Evolutionary conservation across 164 flowering plant species (phyloP), one percentile per base, ranked within the genome.

Genomic region (Umbellularia californica): DNA sequence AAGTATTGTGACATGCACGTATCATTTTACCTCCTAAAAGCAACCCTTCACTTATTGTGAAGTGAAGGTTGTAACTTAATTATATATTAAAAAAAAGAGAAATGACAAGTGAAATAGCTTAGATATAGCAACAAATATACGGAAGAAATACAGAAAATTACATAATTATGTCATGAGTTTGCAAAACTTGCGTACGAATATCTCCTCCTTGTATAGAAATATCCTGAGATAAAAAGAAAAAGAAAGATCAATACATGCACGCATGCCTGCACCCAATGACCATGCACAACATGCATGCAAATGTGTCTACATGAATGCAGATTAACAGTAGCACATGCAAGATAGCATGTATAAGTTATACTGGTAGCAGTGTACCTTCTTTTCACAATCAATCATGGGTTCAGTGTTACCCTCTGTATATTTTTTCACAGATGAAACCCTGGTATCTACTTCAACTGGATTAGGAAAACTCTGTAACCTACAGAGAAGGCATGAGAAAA

Each of bases 151-250:
- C 20, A 67, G 77, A 72, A 70, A 74, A 27, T 83, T 87, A 91
- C 95, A 86, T 85, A 80, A 91, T 91, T 35, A 85, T 87, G 74
- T 89, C 88, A 75, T 86, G 90, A 55, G 95, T 88, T 76, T 85
- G 88, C 72, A 93, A 88, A 76, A 91, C 93, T 80, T 84, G 93
- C 76, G 82, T 78, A 79, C 88, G 82, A 74, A 91, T 91, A 70
- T 87, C 87, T 20, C 84, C 86, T 41, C 80, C 79, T 70, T 77
- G 85, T 10, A 83, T 70, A 63, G 92, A 80, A 76, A 77, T 71
- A 23, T 84, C 90, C 92, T 91, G 85, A 72, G 71, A 83, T 14
- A 75, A 27, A 11, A 66, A 60, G 71, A 41, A 41, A 41, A 41
- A 41, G 10, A 41, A 41, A 5, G 9, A 41, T 41, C 47, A 41